Conservation (phyloP, 2,329 filamentous ascomycete genomes). For the Neopestalotiopsis clavispora region DNA sequence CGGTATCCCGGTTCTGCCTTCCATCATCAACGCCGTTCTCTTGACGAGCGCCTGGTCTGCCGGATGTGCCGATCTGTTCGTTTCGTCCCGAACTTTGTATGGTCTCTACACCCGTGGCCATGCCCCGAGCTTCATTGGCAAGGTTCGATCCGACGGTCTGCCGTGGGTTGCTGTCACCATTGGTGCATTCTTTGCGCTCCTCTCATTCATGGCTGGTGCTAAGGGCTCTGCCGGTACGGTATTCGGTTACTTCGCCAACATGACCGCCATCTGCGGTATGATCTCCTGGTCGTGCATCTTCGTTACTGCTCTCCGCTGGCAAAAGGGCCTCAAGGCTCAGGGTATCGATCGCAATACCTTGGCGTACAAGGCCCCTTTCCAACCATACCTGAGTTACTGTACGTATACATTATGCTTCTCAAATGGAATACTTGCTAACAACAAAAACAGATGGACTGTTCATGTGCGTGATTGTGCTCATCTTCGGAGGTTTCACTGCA, state of each 20-base stretch:
- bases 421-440: not conserved
- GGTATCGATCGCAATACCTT: slow-evolving; percentile 29
- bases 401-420: not conserved
- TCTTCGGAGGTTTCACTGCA: slow-evolving; percentile 30
- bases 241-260: slow-evolving; percentile 17
- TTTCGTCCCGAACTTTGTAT: slow-evolving; percentile 13
- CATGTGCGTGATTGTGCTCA: slow-evolving; percentile 27
- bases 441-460: slow-evolving; percentile 15
- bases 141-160: not conserved
- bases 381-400: slow-evolving; percentile 20
- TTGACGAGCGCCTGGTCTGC: slow-evolving; percentile 4
- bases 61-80: slow-evolving; percentile 12
- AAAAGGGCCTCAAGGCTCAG: slow-evolving; percentile 28
- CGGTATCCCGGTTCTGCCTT: slow-evolving; percentile 7
- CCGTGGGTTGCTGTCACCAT: slow-evolving; percentile 2
- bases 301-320: slow-evolving; percentile 27
- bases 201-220: slow-evolving; percentile 2
- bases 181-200: not conserved
- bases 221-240: not conserved
- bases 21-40: slow-evolving; percentile 16
- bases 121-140: not conserved
- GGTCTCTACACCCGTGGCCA: slow-evolving; percentile 10
- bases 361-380: slow-evolving; percentile 16
- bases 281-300: slow-evolving; percentile 20
- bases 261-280: slow-evolving; percentile 21